Base-by-base conservation (phyloP, 495 filamentous ascomycete species). In the Neurospora africana region DNA sequence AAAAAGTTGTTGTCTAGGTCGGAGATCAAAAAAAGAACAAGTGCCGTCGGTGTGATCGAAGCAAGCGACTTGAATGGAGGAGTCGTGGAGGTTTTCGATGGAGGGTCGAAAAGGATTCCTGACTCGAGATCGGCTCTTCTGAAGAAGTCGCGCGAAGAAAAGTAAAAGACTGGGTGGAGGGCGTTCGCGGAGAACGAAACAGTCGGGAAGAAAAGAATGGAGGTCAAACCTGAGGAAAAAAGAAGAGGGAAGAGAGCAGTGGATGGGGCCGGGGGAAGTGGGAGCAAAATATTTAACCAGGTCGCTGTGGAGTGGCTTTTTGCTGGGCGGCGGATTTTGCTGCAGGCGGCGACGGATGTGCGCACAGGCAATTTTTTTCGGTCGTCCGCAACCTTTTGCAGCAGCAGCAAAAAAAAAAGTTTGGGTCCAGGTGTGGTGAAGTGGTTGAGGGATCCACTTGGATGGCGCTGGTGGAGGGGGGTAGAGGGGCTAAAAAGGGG, bases 1-100 rank as follows among this genome's bases (percentile, higher is more conserved):
- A 61, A 72, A 19, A 41, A 67, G 37, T 68, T 61, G 41, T 36
- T 53, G 47, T 65, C 65, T 68, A 47, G 68, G 68, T 58, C 39
- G 69, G 37, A 74, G 74, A 72, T 69, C 44, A 72, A 73, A 73
- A 73, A 70, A 75, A 73, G 44, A 73, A 75, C 76, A 76, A 72
- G 72, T 70, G 72, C 75, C 71, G 75, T 80, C 78, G 78, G 78
- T 76, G 71, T 78, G 72, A 41, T 73, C 65, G 70, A 61, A 73
- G 70, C 47, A 71, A 69, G 58, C 44, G 71, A 53, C 19, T 44
- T 70, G 43, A 71, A 74, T 30, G 53, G 68, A 65, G 39, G 75
- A 79, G 79, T 77, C 78, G 72, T 78, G 77, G 78, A 78, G 76
- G 37, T 75, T 79, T 79, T 79, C 78, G 79, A 80, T 80, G 76